Conservation (phyloP, 345 rosid genomes). For the Salix caprea region DNA sequence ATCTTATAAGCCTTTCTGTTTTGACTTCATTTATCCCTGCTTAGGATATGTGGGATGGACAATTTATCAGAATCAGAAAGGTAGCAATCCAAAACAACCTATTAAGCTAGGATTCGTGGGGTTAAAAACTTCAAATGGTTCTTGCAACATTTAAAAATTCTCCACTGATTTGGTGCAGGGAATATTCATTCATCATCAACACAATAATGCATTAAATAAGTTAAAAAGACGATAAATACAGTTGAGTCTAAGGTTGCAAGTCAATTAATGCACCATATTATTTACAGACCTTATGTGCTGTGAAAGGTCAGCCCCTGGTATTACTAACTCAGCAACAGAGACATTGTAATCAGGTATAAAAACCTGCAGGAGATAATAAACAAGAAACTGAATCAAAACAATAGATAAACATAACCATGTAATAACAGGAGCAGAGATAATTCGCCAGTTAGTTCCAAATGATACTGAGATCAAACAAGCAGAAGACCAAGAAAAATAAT, state of each 20-base stretch:
- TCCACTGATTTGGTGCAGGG: not conserved
- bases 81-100: not conserved
- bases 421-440: not conserved
- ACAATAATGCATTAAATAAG: not conserved
- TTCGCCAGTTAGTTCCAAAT: not conserved
- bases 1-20: not conserved
- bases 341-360: constrained; percentile 50
- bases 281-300: constrained; percentile 42
- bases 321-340: constrained; percentile 49
- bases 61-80: not conserved
- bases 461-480: not conserved
- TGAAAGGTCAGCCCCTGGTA: constrained; percentile 49
- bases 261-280: not conserved
- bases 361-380: constrained; percentile 26
- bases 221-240: not conserved
- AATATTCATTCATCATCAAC: not conserved
- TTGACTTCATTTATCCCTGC: not conserved
- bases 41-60: not conserved
- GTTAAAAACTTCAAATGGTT: not conserved
- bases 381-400: not conserved
- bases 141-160: not conserved
- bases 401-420: not conserved
- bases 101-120: not conserved
- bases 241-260: not conserved
- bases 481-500: not conserved